Base-by-base conservation (phyloP, 768 basidiomycete genomes). In the Boletus rex-veris region DNA sequence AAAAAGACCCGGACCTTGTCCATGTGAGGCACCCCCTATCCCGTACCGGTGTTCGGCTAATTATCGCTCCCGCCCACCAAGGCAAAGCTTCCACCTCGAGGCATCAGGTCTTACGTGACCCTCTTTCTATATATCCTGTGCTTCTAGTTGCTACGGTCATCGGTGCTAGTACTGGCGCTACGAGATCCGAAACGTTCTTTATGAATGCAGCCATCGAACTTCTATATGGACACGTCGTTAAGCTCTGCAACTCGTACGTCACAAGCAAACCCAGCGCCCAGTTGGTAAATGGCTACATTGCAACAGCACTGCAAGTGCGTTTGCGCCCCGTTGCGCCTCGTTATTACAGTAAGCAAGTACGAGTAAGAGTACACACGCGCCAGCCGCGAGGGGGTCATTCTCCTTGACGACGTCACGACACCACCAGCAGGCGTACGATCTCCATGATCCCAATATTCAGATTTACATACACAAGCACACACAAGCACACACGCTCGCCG, bases 31-130 rank as follows among this genome's bases (percentile, higher is more conserved):
- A 33, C 45, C 45, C 30, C 48, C 46, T 52, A 48, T 30, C 49
- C n/a, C 33, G 36, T 54, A 39, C 19, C 33, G 50, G 42, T n/a
- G 39, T 11, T 54, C 63, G 64, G 60, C 28, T 52, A 36, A 50
- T n/a, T 11, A 7, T 44, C 39, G 35, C 48, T 40, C 38, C 63
- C 60, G 60, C 28, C 37, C 42, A n/a, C 39, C 7, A 44, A 35
- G 5, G 8, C n/a, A 28, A 35, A 36, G 21, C n/a, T 15, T 30
- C n/a, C 35, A 50, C 54, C 44, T 46, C 21, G 55, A 43, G 38
- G 43, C 28, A n/a, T 4, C 4, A 18, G 35, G 14, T 10, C 35
- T 60, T 56, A 61, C 59, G 41, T 60, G 40, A 61, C 7, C 18
- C 0, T 24, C 5, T 16, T 37, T 30, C 18, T 16, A 9, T 18